Evolutionary conservation across 2,329 filamentous ascomycete species (phyloP).

Genomic region (Leptographium lundbergii): DNA sequence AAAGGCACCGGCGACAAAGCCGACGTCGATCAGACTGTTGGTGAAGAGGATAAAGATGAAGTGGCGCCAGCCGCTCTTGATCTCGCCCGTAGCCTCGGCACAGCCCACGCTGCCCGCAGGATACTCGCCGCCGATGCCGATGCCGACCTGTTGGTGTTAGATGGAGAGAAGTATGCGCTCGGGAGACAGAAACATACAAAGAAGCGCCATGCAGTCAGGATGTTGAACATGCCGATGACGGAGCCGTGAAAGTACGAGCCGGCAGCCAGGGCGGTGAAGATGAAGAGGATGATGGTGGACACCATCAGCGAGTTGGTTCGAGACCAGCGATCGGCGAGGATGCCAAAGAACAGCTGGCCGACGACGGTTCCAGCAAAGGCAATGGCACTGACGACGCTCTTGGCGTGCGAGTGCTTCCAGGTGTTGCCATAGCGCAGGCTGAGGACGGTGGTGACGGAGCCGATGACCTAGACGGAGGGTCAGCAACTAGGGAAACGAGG

Average conservation of each 20-base stretch:
- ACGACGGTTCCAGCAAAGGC: constrained; percentile 75
- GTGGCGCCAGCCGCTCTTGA: constrained; percentile 71
- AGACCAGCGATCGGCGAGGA: constrained; percentile 71
- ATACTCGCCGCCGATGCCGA: constrained; percentile 74
- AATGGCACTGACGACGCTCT: constrained; percentile 66
- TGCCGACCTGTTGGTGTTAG: constrained; percentile 33
- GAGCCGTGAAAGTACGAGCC: constrained; percentile 65
- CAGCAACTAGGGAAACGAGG: too few species aligned
- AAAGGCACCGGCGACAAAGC: constrained; percentile 70
- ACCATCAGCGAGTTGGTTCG: constrained; percentile 69
- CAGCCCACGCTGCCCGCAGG: constrained; percentile 73
- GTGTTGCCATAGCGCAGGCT: constrained; percentile 50
- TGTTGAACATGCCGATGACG: constrained; percentile 57
- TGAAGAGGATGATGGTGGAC: constrained; percentile 70
- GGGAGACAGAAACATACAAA: constrained; percentile 38
- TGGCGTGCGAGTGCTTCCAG: constrained; percentile 58
- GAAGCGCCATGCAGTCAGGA: constrained; percentile 71
- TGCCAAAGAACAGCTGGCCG: constrained; percentile 71
- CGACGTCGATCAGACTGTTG: constrained; percentile 28
- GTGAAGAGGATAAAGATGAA: constrained; percentile 66
- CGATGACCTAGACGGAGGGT: constrained; percentile 53
- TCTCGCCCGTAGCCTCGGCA: constrained; percentile 71
- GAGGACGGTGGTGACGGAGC: constrained; percentile 72
- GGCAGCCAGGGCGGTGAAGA: constrained; percentile 71
- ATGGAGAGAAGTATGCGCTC: neutral